Conservation (phyloP, 1,284 basidiomycete genomes). For the Coniferiporia sulphurascens region DNA sequence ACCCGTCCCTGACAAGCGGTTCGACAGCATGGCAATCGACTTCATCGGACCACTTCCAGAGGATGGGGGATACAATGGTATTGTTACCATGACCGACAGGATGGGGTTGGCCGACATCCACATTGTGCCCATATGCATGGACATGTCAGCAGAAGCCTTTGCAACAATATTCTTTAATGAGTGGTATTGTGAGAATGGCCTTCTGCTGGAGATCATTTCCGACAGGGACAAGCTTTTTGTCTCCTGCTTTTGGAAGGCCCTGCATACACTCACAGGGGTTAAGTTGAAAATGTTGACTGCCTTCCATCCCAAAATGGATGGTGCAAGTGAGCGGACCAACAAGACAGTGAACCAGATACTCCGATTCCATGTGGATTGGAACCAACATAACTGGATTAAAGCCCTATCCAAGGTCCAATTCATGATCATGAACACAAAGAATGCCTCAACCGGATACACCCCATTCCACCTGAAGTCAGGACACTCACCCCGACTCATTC, state of each 20-base stretch:
- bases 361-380: conserved; percentile 29
- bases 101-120: conserved; percentile 22
- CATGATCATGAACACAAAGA: conserved; percentile 34
- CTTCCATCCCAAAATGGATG: conserved; percentile 25
- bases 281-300: conserved; percentile 24
- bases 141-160: conserved; percentile 26
- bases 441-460: conserved; percentile 28
- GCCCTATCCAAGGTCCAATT: conserved; percentile 34
- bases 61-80: conserved; percentile 18
- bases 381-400: conserved; percentile 34
- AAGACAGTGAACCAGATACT: conserved; percentile 33
- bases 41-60: conserved; percentile 30
- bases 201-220: conserved; percentile 23
- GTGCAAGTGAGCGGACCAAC: conserved; percentile 29
- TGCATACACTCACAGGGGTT: conserved; percentile 21
- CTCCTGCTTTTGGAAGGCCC: conserved; percentile 23
- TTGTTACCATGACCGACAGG: conserved; percentile 16
- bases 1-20: conserved; percentile 22
- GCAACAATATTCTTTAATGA: conserved; percentile 21
- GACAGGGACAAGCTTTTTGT: conserved; percentile 25
- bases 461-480: conserved; percentile 30
- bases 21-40: conserved; percentile 26
- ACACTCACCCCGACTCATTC: conserved; percentile 25
- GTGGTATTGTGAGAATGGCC: conserved; percentile 23
- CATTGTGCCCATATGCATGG: conserved; percentile 21